Evolutionary conservation across 116 monocot species (phyloP), one percentile per base, ranked within the genome.

Genomic region (Phalaenopsis hybrid): DNA sequence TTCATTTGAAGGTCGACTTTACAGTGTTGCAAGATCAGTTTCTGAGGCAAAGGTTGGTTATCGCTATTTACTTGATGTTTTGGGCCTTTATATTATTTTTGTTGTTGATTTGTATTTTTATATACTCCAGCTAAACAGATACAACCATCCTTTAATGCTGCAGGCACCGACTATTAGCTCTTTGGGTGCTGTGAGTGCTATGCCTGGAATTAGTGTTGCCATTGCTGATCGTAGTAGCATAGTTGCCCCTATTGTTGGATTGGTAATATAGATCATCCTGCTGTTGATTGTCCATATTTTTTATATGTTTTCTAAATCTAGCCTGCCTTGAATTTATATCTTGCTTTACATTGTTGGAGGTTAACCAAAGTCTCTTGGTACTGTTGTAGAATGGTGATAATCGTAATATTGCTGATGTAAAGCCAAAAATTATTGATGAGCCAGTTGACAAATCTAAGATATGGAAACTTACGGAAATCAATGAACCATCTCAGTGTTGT

Each of bases 401-500:
- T 44, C 81, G 78, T 43, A 70, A 49, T 58, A 23, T 81, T 7
- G 44, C 44, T 44, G 81, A 85, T 70, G 85, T 81, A 23, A 78
- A 85, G 55, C 73, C 81, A 21, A 86, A 45, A 79, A 31, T 69
- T 18, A 48, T 81, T 86, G 86, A 82, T 44, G 86, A 82, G 73
- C 49, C 82, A 21, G 75, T 41, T 50, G 82, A 82, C 16, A 82
- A 82, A 79, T 79, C 82, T 15, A 86, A 86, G 82, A 79, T 63
- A 28, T 86, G 86, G 81, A 85, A 81, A 79, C 73, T 81, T 46
- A 13, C 79, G 67, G 82, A 86, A 73, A 76, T 86, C 31, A 86
- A 43, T 51, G 82, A 82, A 79, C 86, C 82, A 68, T 82, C 79
- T 76, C 86, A 86, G 57, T 86, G 81, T n/a, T 74, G 76, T 50